Conservation (phyloP, 257 asterid genomes). For the Thymus mandschuricus region DNA sequence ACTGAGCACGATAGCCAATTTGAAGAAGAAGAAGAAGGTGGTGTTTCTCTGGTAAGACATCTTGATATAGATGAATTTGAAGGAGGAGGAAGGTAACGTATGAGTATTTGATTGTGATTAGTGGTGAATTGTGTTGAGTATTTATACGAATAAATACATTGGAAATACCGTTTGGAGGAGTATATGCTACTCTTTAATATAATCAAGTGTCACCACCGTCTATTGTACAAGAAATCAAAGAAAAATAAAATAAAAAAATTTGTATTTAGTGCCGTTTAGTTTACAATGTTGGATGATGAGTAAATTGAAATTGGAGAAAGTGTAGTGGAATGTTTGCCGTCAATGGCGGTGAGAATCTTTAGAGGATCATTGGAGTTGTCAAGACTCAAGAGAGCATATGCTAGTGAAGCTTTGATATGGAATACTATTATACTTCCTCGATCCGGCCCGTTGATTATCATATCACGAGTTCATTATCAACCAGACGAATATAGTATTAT, state of each 20-base stretch:
- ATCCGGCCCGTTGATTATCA: too few species aligned
- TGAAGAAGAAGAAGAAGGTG: neutral
- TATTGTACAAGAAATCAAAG: too few species aligned
- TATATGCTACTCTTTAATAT: too few species aligned
- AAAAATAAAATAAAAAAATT: too few species aligned
- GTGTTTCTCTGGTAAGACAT: constrained; percentile 7
- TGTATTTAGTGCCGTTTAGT: neutral
- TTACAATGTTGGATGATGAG: neutral
- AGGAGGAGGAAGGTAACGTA: too few species aligned
- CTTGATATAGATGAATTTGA: neutral
- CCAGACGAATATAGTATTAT: too few species aligned
- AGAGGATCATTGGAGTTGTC: too few species aligned
- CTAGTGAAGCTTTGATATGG: too few species aligned
- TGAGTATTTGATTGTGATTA: neutral
- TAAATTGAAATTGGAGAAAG: neutral
- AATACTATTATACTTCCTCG: too few species aligned
- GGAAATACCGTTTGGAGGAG: neutral
- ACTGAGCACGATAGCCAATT: constrained; percentile 14
- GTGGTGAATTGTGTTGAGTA: neutral
- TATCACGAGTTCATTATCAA: too few species aligned
- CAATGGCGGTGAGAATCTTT: neutral
- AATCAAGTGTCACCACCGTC: too few species aligned
- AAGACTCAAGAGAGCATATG: too few species aligned
- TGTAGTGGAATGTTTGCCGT: constrained; percentile 15
- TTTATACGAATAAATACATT: constrained; percentile 18